These are phyloP conservation scores for Ustulina deusta DNA, from an alignment of 2,329 filamentous ascomycete species.

Conservation along the genomic window DNA sequence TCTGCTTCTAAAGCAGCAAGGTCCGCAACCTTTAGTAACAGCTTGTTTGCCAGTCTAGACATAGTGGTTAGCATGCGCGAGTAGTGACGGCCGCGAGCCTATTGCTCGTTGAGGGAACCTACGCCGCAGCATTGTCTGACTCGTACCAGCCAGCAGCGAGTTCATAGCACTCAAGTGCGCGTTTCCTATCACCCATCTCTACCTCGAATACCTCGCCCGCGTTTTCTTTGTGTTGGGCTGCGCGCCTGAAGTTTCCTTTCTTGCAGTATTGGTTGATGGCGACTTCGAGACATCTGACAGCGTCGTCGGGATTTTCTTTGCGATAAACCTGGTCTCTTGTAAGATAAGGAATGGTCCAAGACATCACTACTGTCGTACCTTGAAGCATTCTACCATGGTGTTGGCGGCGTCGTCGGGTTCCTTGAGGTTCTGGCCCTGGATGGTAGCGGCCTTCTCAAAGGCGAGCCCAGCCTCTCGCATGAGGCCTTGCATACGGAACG, in stretches of 20 bases:
- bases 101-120: conserved; percentile 54
- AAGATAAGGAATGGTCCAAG: conserved; percentile 3
- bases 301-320: conserved; percentile 85
- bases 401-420: conserved; percentile 95
- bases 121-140: conserved; percentile 85
- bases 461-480: conserved; percentile 83
- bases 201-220: conserved; percentile 87
- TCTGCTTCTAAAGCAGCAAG: conserved; percentile 83
- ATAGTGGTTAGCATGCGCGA: conserved; percentile 21
- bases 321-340: conserved; percentile 85
- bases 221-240: conserved; percentile 90
- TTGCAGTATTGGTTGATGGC: conserved; percentile 88
- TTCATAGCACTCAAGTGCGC: conserved; percentile 85
- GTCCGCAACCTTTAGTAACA: conserved; percentile 92
- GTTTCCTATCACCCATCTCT: conserved; percentile 81
- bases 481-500: conserved; percentile 81
- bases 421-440: conserved; percentile 84
- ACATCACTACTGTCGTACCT: conserved; percentile 62
- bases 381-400: conserved; percentile 89
- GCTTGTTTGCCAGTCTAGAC: conserved; percentile 80
- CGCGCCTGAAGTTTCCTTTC: conserved; percentile 91
- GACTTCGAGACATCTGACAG: conserved; percentile 80
- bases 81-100: neutral
- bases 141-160: conserved; percentile 91
- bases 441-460: conserved; percentile 86